Conservation (phyloP, 768 basidiomycete species). For the Austroboletus eburneus region DNA sequence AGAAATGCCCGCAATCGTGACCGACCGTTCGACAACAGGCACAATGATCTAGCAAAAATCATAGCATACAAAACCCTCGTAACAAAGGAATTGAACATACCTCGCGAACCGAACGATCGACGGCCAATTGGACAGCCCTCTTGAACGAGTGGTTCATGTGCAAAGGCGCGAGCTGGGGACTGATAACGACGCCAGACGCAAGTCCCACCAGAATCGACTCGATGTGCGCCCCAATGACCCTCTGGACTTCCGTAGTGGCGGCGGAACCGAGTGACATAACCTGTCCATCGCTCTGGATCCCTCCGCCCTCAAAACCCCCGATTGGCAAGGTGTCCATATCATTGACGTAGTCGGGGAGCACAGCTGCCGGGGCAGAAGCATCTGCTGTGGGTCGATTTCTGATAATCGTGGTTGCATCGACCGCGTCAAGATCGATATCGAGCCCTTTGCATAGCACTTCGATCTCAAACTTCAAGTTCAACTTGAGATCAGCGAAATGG, state of each 20-base stretch:
- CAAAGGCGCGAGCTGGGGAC: slow-evolving; percentile 67
- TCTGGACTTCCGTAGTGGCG: slow-evolving; percentile 59
- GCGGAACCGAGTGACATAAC: slow-evolving; percentile 58
- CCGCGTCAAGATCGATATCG: slow-evolving; percentile 77
- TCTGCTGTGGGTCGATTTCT: slow-evolving; percentile 71
- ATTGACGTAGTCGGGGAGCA: slow-evolving; percentile 72
- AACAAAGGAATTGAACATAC: slow-evolving; percentile 36
- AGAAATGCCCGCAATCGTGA: slow-evolving; percentile 97
- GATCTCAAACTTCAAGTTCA: slow-evolving; percentile 98
- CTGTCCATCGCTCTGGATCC: slow-evolving; percentile 51
- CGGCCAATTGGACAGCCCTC: slow-evolving; percentile 83
- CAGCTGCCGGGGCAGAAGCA: slow-evolving; percentile 43
- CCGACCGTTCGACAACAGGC: slow-evolving; percentile 96
- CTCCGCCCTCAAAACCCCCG: slow-evolving; percentile 58
- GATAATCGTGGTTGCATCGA: slow-evolving; percentile 81
- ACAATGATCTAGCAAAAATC: slow-evolving; percentile 68
- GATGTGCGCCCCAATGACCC: slow-evolving; percentile 70
- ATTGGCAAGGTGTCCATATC: slow-evolving; percentile 81
- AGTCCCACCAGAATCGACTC: slow-evolving; percentile 75
- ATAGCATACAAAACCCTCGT: background rate
- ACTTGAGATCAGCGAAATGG: slow-evolving; percentile 91
- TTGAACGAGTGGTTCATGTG: slow-evolving; percentile 82
- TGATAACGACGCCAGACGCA: slow-evolving; percentile 72
- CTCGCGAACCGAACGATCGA: slow-evolving; percentile 94
- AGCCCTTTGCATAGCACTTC: slow-evolving; percentile 93